These are phyloP conservation scores for Phoma sp. DNA, from an alignment of 2,329 filamentous ascomycete genomes.

Conservation along the genomic window DNA sequence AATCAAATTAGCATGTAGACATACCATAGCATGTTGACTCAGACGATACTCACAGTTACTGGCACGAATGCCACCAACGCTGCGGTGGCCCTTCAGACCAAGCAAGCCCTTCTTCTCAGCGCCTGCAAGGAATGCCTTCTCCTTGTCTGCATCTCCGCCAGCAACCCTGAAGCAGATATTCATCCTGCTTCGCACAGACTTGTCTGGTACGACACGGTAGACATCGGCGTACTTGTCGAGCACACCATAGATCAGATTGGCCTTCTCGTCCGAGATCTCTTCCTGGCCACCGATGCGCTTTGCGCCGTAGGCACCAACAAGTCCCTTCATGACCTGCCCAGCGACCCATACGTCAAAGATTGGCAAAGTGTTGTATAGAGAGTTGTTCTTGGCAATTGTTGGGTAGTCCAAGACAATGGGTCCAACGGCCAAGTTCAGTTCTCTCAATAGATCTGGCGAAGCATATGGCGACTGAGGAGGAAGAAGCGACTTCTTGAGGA, in stretches of 20 bases:
- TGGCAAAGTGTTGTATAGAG: slow-evolving; percentile 92
- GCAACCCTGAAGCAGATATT: slow-evolving; percentile 91
- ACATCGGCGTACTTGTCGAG: slow-evolving; percentile 75
- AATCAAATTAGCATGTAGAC: slow-evolving; percentile 7
- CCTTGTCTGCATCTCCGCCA: slow-evolving; percentile 70
- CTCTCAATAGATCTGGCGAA: slow-evolving; percentile 71
- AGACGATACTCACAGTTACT: slow-evolving; percentile 68
- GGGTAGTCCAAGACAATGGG: slow-evolving; percentile 85
- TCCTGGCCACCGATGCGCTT: slow-evolving; percentile 79
- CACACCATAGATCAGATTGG: slow-evolving; percentile 75
- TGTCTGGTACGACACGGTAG: slow-evolving; percentile 82
- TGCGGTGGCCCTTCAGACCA: slow-evolving; percentile 88
- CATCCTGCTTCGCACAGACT: slow-evolving; percentile 81
- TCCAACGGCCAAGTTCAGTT: slow-evolving; percentile 77
- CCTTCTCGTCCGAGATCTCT: slow-evolving; percentile 75
- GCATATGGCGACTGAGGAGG: slow-evolving; percentile 67
- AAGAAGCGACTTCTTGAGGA: slow-evolving; percentile 82
- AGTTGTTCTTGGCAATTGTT: slow-evolving; percentile 89
- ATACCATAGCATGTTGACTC: background rate
- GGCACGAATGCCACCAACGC: slow-evolving; percentile 83
- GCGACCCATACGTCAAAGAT: slow-evolving; percentile 95
- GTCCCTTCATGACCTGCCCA: slow-evolving; percentile 82
- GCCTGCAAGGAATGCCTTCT: slow-evolving; percentile 81
- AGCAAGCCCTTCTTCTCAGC: slow-evolving; percentile 73
- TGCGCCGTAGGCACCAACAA: slow-evolving; percentile 70